Evolutionary conservation across 2,329 filamentous ascomycete species (phyloP), one percentile per base, ranked within the genome.

Genomic region (Fusarium globosum): DNA sequence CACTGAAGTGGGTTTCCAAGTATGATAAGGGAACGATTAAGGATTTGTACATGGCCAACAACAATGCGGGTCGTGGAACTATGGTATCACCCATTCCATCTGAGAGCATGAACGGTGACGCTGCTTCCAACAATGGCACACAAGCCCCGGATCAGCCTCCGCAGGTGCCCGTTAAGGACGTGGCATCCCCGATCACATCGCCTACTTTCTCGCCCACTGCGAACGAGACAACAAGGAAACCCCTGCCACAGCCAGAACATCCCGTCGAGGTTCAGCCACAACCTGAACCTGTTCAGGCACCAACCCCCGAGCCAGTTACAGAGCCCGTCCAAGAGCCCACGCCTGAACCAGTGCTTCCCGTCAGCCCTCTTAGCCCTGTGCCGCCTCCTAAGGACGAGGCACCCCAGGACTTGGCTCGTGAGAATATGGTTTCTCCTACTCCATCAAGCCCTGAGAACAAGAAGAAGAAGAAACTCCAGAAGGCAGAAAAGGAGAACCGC

Each of bases 1-100:
- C 96, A 2, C 92, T 99, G 91, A 97, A 97, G 82, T 99, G 96
- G 96, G 94, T 96, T 38, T 96, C 88, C 82, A 95, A 95, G 78
- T 98, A 98, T 80, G 96, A 98, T 83, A 97, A 96, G 83, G 92
- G 96, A 78, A 87, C 92, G 13, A 92, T 97, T 71, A 91, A 95
- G 61, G 91, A 94, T 72, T 91, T 94, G n/a, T 98, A 98, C 82
- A 87, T 98, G 58, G 89, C 90, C 51, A 92, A 97, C 79, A 85
- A 84, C 53, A 90, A 87, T 73, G 91, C 93, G 46, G 95, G 95
- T 28, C 93, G 90, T 66, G 94, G 94, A 18, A 72, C 85, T 43
- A 66, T 80, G 23, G 72, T 83, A 38, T 79, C 81, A 20, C 78
- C 81, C 20, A 75, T 79, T 56, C 76, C 76, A 61, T 83, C 85